Base-by-base conservation (phyloP, 768 basidiomycete genomes). In the Tephrocybe sp. region DNA sequence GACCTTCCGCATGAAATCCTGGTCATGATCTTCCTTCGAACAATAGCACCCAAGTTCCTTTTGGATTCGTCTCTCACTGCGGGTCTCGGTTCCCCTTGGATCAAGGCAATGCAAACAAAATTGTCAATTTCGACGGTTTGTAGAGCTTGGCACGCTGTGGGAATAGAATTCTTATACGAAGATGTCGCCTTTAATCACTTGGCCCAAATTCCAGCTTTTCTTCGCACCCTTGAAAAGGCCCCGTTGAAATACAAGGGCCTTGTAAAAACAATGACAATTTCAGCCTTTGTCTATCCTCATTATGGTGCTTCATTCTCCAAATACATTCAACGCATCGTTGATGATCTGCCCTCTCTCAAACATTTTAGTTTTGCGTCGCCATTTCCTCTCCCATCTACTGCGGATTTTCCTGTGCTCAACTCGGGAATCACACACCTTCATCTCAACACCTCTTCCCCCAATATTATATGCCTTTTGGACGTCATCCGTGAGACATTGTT, bases 231-330 rank as follows among this genome's bases (percentile, higher is more conserved):
- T 2, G 9, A 31, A n/a, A 26, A 19, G 9, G 19, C 21, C n/a
- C 47, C 37, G 9, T 22, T 12, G 9, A 39, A 24, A 31, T 48
- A 37, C 15, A 18, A 26, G 24, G n/a, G 22, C 22, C 37, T 30
- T 3, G n/a, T 48, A 27, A 40, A 36, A n/a, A 16, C 19, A 9
- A 40, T 48, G 8, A 39, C 37, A 7, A 22, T 40, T 5, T 22
- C 39, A 31, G 9, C 37, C 37, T 40, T 48, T n/a, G 30, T 48
- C 11, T 21, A 21, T 9, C 21, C 28, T 2, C 26, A 16, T 2
- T 48, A 48, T 9, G 47, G 38, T 40, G 37, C 27, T 15, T 48
- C 47, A 39, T 48, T 48, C 28, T 15, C 37, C 13, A 30, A 6
- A 2, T 48, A 31, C n/a, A 18, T 48, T 4, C 38, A 40, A 16